Evolutionary conservation across 2,329 filamentous ascomycete species (phyloP).

Genomic region (Ophiostoma australiae): DNA sequence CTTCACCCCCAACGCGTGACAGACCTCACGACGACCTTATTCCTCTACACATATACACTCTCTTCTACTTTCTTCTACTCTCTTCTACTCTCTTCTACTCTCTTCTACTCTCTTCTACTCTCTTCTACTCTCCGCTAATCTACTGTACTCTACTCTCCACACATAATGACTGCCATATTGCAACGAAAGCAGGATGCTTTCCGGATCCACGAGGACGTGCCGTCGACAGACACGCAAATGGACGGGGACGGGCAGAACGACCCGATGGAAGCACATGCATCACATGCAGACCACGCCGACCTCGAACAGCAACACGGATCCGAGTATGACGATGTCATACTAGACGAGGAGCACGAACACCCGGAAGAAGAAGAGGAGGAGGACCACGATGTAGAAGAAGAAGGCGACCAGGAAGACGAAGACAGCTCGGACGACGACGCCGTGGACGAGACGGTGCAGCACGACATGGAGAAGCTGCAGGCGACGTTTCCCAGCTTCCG

Average conservation of each 20-base stretch:
- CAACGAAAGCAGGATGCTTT: slow-evolving; percentile 39
- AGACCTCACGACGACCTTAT: too few relatives aligned
- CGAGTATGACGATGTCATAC: slow-evolving; percentile 28
- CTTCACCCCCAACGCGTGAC: too few relatives aligned
- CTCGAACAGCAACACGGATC: slow-evolving; percentile 30
- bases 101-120: too few relatives aligned
- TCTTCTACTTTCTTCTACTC: too few relatives aligned
- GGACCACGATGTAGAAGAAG: slow-evolving; percentile 37
- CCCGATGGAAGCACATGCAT: not conserved
- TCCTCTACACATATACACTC: too few relatives aligned
- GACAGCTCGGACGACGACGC: slow-evolving; percentile 56
- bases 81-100: not conserved
- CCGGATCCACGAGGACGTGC: slow-evolving; percentile 47
- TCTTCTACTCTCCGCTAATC: too few relatives aligned
- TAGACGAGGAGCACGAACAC: slow-evolving; percentile 15
- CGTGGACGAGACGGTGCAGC: slow-evolving; percentile 64
- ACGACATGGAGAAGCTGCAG: slow-evolving; percentile 84
- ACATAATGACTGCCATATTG: slow-evolving; percentile 26
- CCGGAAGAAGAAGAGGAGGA: slow-evolving; percentile 34
- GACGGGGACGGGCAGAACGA: slow-evolving; percentile 33
- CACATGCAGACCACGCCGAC: not conserved
- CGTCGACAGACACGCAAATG: slow-evolving; percentile 47
- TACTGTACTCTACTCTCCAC: not conserved
- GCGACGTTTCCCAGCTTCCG: slow-evolving; percentile 78
- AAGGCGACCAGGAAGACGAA: slow-evolving; percentile 36